Evolutionary conservation across 2,329 filamentous ascomycete genomes (phyloP), one percentile per base, ranked within the genome.

Genomic region (Fusarium agapanthi): DNA sequence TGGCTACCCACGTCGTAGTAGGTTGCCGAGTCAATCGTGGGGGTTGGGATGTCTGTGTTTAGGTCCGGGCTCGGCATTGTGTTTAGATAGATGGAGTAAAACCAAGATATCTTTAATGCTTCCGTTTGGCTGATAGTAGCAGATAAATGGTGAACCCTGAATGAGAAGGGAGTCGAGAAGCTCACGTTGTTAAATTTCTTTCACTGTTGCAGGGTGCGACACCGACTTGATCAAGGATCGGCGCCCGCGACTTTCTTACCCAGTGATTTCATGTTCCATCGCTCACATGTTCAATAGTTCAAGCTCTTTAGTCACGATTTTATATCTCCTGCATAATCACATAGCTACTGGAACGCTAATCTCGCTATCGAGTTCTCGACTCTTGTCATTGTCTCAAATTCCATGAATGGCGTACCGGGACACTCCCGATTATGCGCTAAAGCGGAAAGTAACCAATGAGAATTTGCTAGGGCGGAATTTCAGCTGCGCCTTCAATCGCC

Each of bases 201-300:
- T 14, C 24, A 4, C 1, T 18, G 12, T 26, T 44, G 24, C 43
- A 28, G 43, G 18, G 20, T 18, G 22, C 28, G 22, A 14, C 22
- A 24, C 20, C 14, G 47, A 24, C 11, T 50, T 50, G 34, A 34
- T 50, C 20, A 18, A 24, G 7, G 2, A 16, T 35, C 5, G n/a
- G 12, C 0, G 15, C 11, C 6, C 1, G 16, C 6, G 20, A 8
- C 24, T 22, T 15, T 9, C 6, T 26, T 16, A 0, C 2, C 16
- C 5, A 28, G 3, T 37, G 15, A 12, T 22, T 35, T 16, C 32
- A 3, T 10, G 7, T 0, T 26, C 7, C 3, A 32, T 15, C 12
- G n/a, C 32, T 26, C 32, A 51, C 32, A 26, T 51, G 48, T n/a
- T 51, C 32, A 38, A 38, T 28, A 16, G 6, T 38, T 5, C 50